Evolutionary conservation across 257 asterid species (phyloP), one percentile per base, ranked within the genome.

Genomic region (Handroanthus guayacan): DNA sequence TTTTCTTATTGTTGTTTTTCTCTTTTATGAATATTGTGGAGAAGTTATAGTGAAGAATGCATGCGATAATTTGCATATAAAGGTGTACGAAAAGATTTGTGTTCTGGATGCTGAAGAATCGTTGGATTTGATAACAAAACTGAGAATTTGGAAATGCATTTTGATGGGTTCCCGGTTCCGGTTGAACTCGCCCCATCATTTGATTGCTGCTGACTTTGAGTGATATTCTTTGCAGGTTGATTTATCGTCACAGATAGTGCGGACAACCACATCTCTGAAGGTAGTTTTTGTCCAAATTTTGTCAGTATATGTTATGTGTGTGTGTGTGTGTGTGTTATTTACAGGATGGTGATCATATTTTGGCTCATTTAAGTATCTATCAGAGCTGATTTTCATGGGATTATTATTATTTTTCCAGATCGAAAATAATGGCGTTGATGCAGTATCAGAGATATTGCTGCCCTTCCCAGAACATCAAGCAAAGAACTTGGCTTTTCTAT

Each of bases 201-300:
- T 69, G 38, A 31, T 50, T 5, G 41, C 34, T 64, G 54, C 85
- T 87, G 55, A 85, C 65, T 55, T 79, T 65, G 65, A 60, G 71
- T 78, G 68, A 41, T 44, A 43, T 37, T 78, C 39, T 62, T 18
- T 91, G 91, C 98, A 95, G 99, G 81, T 95, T 80, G 97, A 95
- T 85, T 86, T 95, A 79, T 86, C 98, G 13, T 93, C 98, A 39
- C 99, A 89, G 68, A 68, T 86, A 51, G 91, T 90, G 65, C 85
- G 97, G 81, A 78, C 82, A 71, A 75, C 85, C 51, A 58, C 80
- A 18, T 87, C 88, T 1, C 69, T 95, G 71, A 93, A 93, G 98
- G 99, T 95, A 66, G 54, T 79, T 72, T 68, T 39, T 13, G 13
- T 6, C 1, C 43, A 60, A 14, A 5, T 54, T 38, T 63, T 54